Conservation (phyloP, 2,329 filamentous ascomycete species). For the Monilinia fructigena region DNA sequence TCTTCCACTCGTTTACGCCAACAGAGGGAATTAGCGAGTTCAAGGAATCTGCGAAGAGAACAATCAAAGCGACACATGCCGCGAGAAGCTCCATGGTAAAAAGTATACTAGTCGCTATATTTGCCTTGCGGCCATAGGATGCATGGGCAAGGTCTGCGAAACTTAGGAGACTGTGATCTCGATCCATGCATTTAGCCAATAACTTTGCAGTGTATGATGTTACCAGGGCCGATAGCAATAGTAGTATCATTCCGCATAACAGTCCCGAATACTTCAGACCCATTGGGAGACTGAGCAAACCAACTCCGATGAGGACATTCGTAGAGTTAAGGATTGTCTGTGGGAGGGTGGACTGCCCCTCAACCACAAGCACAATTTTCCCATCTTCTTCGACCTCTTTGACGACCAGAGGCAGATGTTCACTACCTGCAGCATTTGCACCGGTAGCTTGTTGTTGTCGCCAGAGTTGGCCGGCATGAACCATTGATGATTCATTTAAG, state of each 20-base stretch:
- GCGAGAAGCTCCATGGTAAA: constrained; percentile 87
- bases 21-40: constrained; percentile 72
- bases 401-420: constrained; percentile 75
- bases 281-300: constrained; percentile 82
- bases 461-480: constrained; percentile 52
- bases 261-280: constrained; percentile 86
- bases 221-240: constrained; percentile 69
- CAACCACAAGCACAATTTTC: constrained; percentile 76
- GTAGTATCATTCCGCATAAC: constrained; percentile 75
- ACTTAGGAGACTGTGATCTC: constrained; percentile 81
- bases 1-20: constrained; percentile 74
- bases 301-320: constrained; percentile 81
- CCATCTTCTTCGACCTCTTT: constrained; percentile 88
- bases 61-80: constrained; percentile 83
- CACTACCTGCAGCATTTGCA: constrained; percentile 52
- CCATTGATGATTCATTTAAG: constrained; percentile 47
- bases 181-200: constrained; percentile 83
- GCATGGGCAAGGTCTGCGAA: constrained; percentile 93
- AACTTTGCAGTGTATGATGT: constrained; percentile 86
- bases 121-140: constrained; percentile 79
- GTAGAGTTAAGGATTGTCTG: constrained; percentile 95
- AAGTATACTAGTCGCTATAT: constrained; percentile 77
- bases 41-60: constrained; percentile 91
- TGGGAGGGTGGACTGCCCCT: constrained; percentile 91
- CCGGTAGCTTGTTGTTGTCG: constrained; percentile 47